A percentile compares a stretch with the other conserved stretches of the same genome.
Evolutionary conservation across 306 rosid species (phyloP).

Genomic region (Trifolium dubium): DNA sequence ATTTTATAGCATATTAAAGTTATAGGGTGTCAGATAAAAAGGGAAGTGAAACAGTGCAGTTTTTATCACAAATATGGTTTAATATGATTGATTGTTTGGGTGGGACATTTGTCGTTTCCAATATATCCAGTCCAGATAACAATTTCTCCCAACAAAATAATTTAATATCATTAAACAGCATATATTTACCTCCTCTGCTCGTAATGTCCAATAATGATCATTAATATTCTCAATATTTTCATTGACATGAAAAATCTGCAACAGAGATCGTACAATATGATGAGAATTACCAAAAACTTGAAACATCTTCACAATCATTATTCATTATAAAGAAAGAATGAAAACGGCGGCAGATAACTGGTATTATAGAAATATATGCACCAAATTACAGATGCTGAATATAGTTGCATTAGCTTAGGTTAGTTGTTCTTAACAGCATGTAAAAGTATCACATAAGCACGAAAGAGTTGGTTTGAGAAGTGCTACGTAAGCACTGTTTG

Average conservation of each 20-base stretch:
- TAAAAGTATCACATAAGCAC: not conserved
- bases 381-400: not conserved
- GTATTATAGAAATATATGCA: not conserved
- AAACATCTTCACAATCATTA: constrained; percentile 10
- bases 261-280: constrained; percentile 4
- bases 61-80: not conserved
- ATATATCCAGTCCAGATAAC: not conserved
- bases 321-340: not conserved
- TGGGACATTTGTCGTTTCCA: not conserved
- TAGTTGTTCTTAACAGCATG: not conserved
- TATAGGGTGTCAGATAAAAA: not conserved
- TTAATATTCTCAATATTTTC: constrained; percentile 69
- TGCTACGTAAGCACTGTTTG: not conserved
- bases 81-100: not conserved
- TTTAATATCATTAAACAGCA: not conserved
- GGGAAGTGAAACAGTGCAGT: not conserved
- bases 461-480: not conserved
- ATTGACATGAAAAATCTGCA: constrained; percentile 67
- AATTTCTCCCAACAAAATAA: not conserved
- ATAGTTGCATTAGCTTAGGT: not conserved
- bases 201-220: constrained; percentile 67
- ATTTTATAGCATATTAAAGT: not conserved
- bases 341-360: constrained; percentile 2
- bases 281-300: constrained; percentile 1
- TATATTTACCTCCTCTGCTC: constrained; percentile 79